Evolutionary conservation across 2,329 filamentous ascomycete species (phyloP), one percentile per base, ranked within the genome.

Genomic region (Monosporascus sp.): DNA sequence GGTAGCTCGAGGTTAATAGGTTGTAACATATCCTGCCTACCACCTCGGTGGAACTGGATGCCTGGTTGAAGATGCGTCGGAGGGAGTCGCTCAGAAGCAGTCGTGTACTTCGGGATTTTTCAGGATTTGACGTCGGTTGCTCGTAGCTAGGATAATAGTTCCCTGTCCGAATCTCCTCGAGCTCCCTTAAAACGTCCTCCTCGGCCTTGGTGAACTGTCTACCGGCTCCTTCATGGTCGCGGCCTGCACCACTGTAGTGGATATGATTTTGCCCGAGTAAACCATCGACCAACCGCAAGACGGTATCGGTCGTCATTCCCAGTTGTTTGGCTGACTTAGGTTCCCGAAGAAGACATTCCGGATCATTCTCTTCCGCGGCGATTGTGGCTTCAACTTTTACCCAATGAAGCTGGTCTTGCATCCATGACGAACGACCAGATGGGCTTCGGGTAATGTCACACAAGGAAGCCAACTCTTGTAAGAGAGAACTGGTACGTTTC

Each of bases 1-100:
- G 80, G 18, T 81, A 73, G 2, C 77, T 67, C 2, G 82, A 83
- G 3, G 82, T 72, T 17, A 90, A 75, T 3, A 94, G 71, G 63
- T 89, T 90, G 68, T 85, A 85, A 67, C 80, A 83, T 50, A 84
- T 72, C 60, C 75, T 76, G n/a, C 64, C 67, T 35, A 75, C 66
- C 18, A 57, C 61, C 31, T 67, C 65, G 37, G 63, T 65, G 27
- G 60, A 51, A 22, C 53, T 52, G 6, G 48, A 22, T n/a, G 60
- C 54, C 7, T 58, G 52, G 48, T 64, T 60, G 39, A 69, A 65
- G 7, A 64, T 60, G 45, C 58, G 58, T 17, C 65, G 62, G 49
- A 69, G 60, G 2, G 64, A 59, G 25, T 63, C 53, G 25, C 57
- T 59, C 37, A 69, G 57, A 15, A 54, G 47, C 45, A 37, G 49